These are phyloP conservation scores for Cladobotryum mycophilum DNA, from an alignment of 2,329 filamentous ascomycete species.

Conservation along the genomic window DNA sequence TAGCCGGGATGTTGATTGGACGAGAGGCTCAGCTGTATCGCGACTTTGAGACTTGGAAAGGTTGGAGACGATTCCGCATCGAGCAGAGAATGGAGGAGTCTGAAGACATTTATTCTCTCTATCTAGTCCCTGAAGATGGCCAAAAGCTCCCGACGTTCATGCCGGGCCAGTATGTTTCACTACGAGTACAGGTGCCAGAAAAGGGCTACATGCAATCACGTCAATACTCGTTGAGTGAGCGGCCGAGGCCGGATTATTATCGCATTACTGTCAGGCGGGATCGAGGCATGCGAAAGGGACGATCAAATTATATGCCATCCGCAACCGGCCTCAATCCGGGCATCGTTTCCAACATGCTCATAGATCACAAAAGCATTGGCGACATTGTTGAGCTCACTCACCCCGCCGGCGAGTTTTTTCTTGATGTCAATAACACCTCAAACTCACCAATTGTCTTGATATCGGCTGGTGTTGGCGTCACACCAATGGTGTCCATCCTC, in stretches of 20 bases:
- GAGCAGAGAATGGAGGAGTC: conserved; percentile 59
- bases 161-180: conserved; percentile 67
- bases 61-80: conserved; percentile 63
- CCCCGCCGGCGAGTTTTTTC: conserved; percentile 56
- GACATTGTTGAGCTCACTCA: conserved; percentile 60
- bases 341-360: conserved; percentile 63
- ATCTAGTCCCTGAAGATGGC: conserved; percentile 57
- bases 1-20: conserved; percentile 65
- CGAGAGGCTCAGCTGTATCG: conserved; percentile 59
- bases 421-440: conserved; percentile 36
- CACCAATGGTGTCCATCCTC: conserved; percentile 55
- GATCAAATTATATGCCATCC: conserved; percentile 17
- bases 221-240: conserved; percentile 68
- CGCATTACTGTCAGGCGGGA: conserved; percentile 68
- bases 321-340: conserved; percentile 46
- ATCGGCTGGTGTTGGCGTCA: conserved; percentile 54
- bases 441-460: conserved; percentile 51
- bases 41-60: conserved; percentile 54
- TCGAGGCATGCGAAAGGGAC: conserved; percentile 39
- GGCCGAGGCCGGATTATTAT: conserved; percentile 55
- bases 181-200: conserved; percentile 51
- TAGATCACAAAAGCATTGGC: conserved; percentile 55
- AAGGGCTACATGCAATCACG: conserved; percentile 57
- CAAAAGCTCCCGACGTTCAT: conserved; percentile 55
- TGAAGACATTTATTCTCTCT: conserved; percentile 64